A percentile compares a stretch with the other conserved stretches of the same genome.
Conservation (phyloP, 2,329 filamentous ascomycete genomes). For the Colletotrichum tamarilloi region DNA sequence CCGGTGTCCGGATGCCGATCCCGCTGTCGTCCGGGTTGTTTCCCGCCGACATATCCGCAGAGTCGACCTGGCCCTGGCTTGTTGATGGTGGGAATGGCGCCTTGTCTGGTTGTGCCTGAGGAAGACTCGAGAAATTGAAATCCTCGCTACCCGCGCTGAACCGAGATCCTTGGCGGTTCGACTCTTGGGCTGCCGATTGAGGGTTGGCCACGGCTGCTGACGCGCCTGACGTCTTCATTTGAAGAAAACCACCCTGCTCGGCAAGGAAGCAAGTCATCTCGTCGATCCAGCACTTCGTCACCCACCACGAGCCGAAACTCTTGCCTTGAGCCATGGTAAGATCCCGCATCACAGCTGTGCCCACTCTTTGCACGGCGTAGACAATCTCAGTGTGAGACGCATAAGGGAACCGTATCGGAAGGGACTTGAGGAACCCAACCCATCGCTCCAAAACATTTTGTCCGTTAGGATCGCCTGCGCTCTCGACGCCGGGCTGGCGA, state of each 20-base stretch:
- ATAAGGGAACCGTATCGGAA: constrained; percentile 79
- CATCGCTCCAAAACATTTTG: constrained; percentile 83
- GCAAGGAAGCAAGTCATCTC: constrained; percentile 94
- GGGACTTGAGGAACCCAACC: constrained; percentile 76
- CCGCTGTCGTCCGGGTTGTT: constrained; percentile 73
- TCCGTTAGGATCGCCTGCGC: constrained; percentile 52
- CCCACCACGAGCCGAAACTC: constrained; percentile 93
- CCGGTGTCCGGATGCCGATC: constrained; percentile 76
- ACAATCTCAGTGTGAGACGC: constrained; percentile 79
- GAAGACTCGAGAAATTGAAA: constrained; percentile 54
- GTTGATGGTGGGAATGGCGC: constrained; percentile 61
- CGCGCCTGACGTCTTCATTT: constrained; percentile 57
- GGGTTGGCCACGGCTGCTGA: constrained; percentile 44
- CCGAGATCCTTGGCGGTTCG: constrained; percentile 49
- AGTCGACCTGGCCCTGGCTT: constrained; percentile 56
- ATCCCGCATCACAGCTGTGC: constrained; percentile 82
- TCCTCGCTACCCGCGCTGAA: constrained; percentile 60
- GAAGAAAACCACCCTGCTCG: constrained; percentile 90
- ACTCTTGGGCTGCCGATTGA: constrained; percentile 49
- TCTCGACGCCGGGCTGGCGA: constrained; percentile 52
- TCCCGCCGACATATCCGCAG: constrained; percentile 54
- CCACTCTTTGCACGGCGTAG: constrained; percentile 79
- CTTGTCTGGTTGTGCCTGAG: constrained; percentile 60
- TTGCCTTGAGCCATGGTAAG: constrained; percentile 82
- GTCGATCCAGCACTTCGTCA: constrained; percentile 94